Evolutionary conservation across 805 yeast genomes (phyloP).

Genomic region (Barnettozyma sucrosica): DNA sequence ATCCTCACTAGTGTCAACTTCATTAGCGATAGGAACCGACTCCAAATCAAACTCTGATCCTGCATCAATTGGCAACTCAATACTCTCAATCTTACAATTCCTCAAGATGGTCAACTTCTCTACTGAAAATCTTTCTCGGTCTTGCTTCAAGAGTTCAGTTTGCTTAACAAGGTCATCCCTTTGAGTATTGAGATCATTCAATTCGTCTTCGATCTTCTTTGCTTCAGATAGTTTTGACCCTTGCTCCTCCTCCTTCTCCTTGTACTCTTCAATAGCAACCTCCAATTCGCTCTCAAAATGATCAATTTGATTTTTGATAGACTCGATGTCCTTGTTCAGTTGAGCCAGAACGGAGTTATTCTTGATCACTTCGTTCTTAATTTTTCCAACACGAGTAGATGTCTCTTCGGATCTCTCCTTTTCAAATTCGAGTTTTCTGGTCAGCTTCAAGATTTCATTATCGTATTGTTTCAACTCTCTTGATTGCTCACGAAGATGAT

Average conservation of each 20-base stretch:
- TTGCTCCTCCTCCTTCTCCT: conserved; percentile 28
- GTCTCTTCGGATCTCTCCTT: conserved; percentile 52
- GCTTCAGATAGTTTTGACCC: conserved; percentile 29
- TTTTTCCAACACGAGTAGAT: conserved; percentile 36
- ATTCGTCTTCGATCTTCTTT: conserved; percentile 43
- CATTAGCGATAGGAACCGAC: conserved; percentile 19
- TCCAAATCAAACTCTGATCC: conserved; percentile 4
- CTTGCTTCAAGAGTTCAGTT: conserved; percentile 42
- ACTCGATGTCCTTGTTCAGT: conserved; percentile 30
- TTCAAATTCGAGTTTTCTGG: conserved; percentile 62
- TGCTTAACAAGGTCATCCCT: conserved; percentile 29
- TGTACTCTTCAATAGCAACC: conserved; percentile 31
- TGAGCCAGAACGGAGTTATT: conserved; percentile 31
- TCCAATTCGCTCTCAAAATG: conserved; percentile 37
- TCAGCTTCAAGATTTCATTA: conserved; percentile 54
- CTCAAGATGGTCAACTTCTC: conserved; percentile 57
- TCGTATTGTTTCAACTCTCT: conserved; percentile 57
- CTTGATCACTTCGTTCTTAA: conserved; percentile 34
- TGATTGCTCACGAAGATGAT: conserved; percentile 46
- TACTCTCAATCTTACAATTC: conserved; percentile 68
- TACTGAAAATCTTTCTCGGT: conserved; percentile 44
- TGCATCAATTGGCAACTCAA: conserved; percentile 50
- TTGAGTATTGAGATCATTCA: conserved; percentile 31
- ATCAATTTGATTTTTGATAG: conserved; percentile 30
- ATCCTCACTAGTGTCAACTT: conserved; percentile 43